Evolutionary conservation across 257 asterid species (phyloP), one percentile per base, ranked within the genome.

Genomic region (Jacaranda mimosifolia): DNA sequence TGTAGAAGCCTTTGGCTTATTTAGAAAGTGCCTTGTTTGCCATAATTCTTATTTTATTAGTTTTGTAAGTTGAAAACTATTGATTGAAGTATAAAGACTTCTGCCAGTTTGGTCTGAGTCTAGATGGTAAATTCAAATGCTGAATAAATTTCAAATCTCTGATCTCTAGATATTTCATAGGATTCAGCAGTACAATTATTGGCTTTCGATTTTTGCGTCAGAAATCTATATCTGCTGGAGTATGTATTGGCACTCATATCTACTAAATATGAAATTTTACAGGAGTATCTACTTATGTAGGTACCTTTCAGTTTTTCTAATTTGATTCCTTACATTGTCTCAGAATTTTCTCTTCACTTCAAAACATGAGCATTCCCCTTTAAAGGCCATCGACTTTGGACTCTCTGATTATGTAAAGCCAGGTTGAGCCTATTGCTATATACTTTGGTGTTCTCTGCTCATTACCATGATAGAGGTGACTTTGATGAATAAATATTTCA

Each of bases 361-460:
- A 40, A 80, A 87, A 71, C 90, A 87, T 66, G 92, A 83, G 83
- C 84, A 83, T 72, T 86, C 94, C 68, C 57, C 91, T 39, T 68
- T 92, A 79, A 92, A 90, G 86, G 96, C 94, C 78, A 90, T 90
- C 13, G 97, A 92, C 82, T 90, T 92, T 72, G 97, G 97, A 60
- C 96, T 92, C 71, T 92, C 97, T 21, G 96, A 92, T 80, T 89
- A 87, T 55, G 92, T 90, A 70, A 90, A 85, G 83, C 96, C 97
- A 87, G 97, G 97, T 91, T 11, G 32, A 46, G 49, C 40, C 57
- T 70, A 73, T 42, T 62, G 52, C 83, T 58, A 48, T 35, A 4
- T 64, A 43, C 73, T 15, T 68, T 13, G 45, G 32, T 79, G 39
- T 79, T 63, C 32, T 69, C 32, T 69, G 60, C 51, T 74, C 19